Percentiles rank a stretch among this genome's conserved stretches.
phyloP scores from a whole-genome alignment of 75 land plant genomes.

The Pinus taeda region DNA sequence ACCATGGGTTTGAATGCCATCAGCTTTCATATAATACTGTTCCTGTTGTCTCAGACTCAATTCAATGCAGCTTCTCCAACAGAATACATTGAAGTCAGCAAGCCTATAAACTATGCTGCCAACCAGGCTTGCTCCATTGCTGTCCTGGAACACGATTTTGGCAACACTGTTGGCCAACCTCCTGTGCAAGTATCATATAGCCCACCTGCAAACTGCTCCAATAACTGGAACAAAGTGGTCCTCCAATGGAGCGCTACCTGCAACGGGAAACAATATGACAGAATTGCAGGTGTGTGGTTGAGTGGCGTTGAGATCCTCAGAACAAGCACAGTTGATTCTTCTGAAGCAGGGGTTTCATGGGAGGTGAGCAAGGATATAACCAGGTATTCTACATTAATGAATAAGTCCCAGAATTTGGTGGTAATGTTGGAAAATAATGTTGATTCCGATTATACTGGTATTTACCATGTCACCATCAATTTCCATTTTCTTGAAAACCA shows the following conservation, averaged over 20 bases:
- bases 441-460: background rate
- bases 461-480: conserved; percentile 51
- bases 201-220: conserved; percentile 12
- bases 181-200: conserved; percentile 23
- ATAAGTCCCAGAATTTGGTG: conserved; percentile 41
- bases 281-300: conserved; percentile 88
- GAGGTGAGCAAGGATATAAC: conserved; percentile 80
- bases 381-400: conserved; percentile 55
- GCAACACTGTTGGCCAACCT: conserved; percentile 22
- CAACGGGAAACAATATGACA: conserved; percentile 23
- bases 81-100: conserved; percentile 13
- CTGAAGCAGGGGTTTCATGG: conserved; percentile 65
- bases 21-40: too few relatives aligned
- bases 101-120: conserved; percentile 9
- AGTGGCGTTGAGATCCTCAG: conserved; percentile 88
- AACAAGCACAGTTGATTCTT: conserved; percentile 69
- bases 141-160: conserved; percentile 27
- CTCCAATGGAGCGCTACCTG: conserved; percentile 73
- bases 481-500: conserved; percentile 49
- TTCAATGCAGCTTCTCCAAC: too few relatives aligned
- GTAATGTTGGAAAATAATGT: conserved; percentile 68
- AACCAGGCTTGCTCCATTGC: conserved; percentile 4
- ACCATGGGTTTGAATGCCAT: too few relatives aligned
- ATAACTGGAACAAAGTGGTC: conserved; percentile 39
- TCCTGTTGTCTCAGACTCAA: too few relatives aligned